Evolutionary conservation across 768 basidiomycete genomes (phyloP).

Genomic region (Lentinus brumalis): DNA sequence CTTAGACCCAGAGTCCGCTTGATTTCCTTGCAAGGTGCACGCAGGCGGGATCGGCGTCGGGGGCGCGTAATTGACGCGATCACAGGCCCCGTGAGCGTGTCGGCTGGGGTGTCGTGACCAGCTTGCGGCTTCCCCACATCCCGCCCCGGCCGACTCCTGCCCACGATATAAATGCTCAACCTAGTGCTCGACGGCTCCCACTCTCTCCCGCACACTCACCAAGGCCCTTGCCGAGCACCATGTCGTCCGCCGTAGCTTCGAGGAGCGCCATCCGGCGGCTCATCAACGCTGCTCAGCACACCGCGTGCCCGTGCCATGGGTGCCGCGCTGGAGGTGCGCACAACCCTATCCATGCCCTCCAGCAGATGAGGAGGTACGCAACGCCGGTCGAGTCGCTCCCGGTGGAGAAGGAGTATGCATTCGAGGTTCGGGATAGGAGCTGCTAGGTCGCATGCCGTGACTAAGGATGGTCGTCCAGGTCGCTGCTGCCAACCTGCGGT

Average conservation of each 20-base stretch:
- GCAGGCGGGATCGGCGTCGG: neutral
- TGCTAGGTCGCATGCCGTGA: neutral
- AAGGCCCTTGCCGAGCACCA: constrained; percentile 16
- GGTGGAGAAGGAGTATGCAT: constrained; percentile 87
- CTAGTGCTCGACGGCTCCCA: neutral
- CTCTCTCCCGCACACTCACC: constrained; percentile 10
- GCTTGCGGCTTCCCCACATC: constrained; percentile 20
- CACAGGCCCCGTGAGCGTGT: constrained; percentile 18
- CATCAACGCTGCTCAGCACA: constrained; percentile 73
- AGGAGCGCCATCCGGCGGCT: constrained; percentile 70
- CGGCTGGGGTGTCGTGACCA: constrained; percentile 16
- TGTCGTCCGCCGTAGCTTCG: constrained; percentile 42
- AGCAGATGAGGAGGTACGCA: constrained; percentile 71
- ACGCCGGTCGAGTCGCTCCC: constrained; percentile 62
- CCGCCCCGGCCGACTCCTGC: constrained; percentile 13
- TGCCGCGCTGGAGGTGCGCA: constrained; percentile 48
- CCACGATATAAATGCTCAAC: constrained; percentile 20
- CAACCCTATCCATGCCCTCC: constrained; percentile 48
- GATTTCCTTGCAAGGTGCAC: neutral
- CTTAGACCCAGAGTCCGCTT: neutral
- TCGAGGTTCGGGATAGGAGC: constrained; percentile 55
- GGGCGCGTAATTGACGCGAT: constrained; percentile 16
- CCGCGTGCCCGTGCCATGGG: constrained; percentile 80
- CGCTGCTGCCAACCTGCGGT: constrained; percentile 84
- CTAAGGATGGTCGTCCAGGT: constrained; percentile 47